These are phyloP conservation scores for Leucosporidium yakuticum DNA, from an alignment of 768 basidiomycete species.

Conservation along the genomic window DNA sequence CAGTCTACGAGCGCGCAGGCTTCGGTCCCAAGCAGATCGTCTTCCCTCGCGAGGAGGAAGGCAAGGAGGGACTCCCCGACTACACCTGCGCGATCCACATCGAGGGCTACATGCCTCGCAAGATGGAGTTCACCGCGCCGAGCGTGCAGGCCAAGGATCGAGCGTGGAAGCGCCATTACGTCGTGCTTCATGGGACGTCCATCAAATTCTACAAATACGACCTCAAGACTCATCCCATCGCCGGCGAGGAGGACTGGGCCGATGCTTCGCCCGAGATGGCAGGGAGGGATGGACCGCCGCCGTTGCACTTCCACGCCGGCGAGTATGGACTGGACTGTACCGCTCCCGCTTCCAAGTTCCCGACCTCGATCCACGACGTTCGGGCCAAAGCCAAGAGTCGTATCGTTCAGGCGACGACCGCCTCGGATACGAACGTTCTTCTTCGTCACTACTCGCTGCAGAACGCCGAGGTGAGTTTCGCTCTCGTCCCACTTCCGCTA, in stretches of 20 bases:
- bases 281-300: conserved; percentile 19
- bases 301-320: conserved; percentile 33
- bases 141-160: conserved; percentile 83
- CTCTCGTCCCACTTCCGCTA: conserved; percentile 78
- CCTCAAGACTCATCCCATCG: conserved; percentile 39
- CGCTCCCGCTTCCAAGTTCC: conserved; percentile 7
- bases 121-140: conserved; percentile 83
- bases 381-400: conserved; percentile 30
- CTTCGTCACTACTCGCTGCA: conserved; percentile 39
- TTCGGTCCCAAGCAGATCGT: conserved; percentile 42
- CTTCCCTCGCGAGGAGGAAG: conserved; percentile 62
- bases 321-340: conserved; percentile 24
- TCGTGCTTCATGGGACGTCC: conserved; percentile 86
- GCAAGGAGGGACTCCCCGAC: conserved; percentile 65
- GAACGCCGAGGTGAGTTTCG: conserved; percentile 62
- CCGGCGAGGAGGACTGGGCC: conserved; percentile 33
- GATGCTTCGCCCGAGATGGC: conserved; percentile 11
- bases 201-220: conserved; percentile 59
- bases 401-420: conserved; percentile 17
- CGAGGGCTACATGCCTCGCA: conserved; percentile 72
- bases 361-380: conserved; percentile 22
- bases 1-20: conserved; percentile 38
- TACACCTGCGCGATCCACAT: conserved; percentile 81
- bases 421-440: conserved; percentile 25
- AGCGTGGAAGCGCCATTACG: conserved; percentile 82